These are phyloP conservation scores for Phragmites australis DNA, from an alignment of 176 grass and related monocot species.

Conservation along the genomic window DNA sequence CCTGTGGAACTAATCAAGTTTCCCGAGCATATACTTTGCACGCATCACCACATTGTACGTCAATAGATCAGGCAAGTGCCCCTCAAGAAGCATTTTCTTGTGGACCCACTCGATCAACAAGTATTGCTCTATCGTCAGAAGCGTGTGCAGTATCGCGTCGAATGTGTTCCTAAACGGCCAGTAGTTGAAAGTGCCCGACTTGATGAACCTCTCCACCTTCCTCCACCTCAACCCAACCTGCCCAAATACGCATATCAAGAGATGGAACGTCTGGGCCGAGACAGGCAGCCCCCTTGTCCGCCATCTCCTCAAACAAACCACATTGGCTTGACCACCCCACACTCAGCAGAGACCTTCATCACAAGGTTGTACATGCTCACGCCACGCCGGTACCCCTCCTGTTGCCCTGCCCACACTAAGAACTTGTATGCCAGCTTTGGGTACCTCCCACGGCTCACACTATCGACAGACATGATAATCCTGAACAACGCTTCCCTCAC, in stretches of 20 bases:
- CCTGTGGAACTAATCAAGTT: constrained; percentile 73
- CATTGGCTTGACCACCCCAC: constrained; percentile 75
- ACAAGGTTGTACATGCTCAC: constrained; percentile 69
- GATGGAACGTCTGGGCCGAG: constrained; percentile 72
- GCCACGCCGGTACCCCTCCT: constrained; percentile 53
- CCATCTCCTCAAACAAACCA: constrained; percentile 82
- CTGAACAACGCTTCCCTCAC: constrained; percentile 65
- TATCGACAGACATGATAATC: constrained; percentile 51
- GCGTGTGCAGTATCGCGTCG: constrained; percentile 78
- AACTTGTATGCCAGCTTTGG: constrained; percentile 78
- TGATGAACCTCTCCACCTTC: too few relatives aligned
- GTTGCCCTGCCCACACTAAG: constrained; percentile 75
- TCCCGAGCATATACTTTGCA: too few relatives aligned
- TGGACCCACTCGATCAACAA: constrained; percentile 81
- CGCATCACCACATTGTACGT: too few relatives aligned
- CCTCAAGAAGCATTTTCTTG: constrained; percentile 69
- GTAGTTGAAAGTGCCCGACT: too few relatives aligned
- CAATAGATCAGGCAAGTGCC: too few relatives aligned
- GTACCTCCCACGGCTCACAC: constrained; percentile 54
- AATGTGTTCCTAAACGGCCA: constrained; percentile 76
- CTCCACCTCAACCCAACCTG: constrained; percentile 61
- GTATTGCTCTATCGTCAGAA: constrained; percentile 69
- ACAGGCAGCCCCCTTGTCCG: constrained; percentile 56
- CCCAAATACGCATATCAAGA: constrained; percentile 69
- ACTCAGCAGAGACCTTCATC: constrained; percentile 75